These are phyloP conservation scores for Silene latifolia DNA, from an alignment of 148 eudicot genomes.

Conservation along the genomic window DNA sequence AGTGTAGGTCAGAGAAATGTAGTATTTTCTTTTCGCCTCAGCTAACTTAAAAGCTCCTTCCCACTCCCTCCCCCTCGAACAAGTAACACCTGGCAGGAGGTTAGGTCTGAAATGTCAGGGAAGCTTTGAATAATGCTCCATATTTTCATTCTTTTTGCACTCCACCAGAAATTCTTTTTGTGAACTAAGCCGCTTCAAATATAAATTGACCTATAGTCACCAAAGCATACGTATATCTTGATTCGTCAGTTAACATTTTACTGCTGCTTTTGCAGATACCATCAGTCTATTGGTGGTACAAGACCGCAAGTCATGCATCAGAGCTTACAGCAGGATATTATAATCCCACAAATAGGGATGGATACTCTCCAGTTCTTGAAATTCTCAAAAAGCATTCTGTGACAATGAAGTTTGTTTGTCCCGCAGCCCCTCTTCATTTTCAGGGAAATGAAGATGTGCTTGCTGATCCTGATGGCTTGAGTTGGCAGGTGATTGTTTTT, in stretches of 20 bases:
- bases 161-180: neutral
- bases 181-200: too few species aligned
- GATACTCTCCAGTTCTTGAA: constrained; percentile 47
- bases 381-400: constrained; percentile 52
- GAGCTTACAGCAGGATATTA: constrained; percentile 25
- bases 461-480: constrained; percentile 63
- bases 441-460: constrained; percentile 42
- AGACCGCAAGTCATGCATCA: constrained; percentile 64
- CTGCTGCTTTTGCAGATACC: constrained; percentile 46
- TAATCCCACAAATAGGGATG: constrained; percentile 58
- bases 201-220: neutral
- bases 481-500: constrained; percentile 57
- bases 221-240: neutral
- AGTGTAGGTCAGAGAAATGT: too few species aligned
- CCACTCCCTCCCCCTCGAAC: neutral
- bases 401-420: constrained; percentile 38
- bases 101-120: neutral
- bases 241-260: neutral
- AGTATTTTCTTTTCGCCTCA: too few species aligned
- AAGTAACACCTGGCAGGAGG: neutral
- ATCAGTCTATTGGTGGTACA: constrained; percentile 70
- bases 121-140: neutral
- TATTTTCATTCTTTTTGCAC: neutral
- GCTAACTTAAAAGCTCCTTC: too few species aligned
- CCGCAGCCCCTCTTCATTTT: constrained; percentile 37